Evolutionary conservation across 2,329 filamentous ascomycete species (phyloP).

Genomic region (Xenoacremonium recifei): DNA sequence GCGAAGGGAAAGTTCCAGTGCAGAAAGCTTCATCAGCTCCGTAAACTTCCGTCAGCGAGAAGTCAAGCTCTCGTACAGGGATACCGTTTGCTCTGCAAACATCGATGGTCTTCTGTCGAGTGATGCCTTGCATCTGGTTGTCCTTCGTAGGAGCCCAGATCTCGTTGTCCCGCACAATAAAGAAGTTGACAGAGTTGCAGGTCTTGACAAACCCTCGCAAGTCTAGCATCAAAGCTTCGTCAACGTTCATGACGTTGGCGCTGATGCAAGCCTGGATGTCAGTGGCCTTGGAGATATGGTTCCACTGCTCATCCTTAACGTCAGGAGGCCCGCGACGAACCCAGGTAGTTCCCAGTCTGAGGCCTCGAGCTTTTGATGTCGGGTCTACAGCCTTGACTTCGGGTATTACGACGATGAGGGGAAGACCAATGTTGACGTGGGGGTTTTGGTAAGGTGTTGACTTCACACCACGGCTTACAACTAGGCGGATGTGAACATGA

Average conservation of each 20-base stretch:
- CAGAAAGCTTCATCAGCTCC: constrained; percentile 30
- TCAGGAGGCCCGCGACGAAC: constrained; percentile 29
- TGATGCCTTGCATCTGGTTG: constrained; percentile 32
- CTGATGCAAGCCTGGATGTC: constrained; percentile 30
- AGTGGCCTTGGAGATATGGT: constrained; percentile 31
- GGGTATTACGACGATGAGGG: too few species aligned
- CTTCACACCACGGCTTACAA: constrained; percentile 28
- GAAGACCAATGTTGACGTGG: too few species aligned
- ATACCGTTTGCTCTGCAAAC: constrained; percentile 26
- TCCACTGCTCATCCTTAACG: constrained; percentile 32
- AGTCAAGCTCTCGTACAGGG: constrained; percentile 25
- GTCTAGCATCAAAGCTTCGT: constrained; percentile 30
- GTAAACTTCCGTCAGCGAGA: constrained; percentile 28
- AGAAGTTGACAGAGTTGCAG: constrained; percentile 33
- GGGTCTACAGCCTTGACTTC: constrained; percentile 21
- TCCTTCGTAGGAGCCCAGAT: constrained; percentile 31
- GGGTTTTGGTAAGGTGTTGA: too few species aligned
- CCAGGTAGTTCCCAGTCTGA: constrained; percentile 26
- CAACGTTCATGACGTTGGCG: constrained; percentile 28
- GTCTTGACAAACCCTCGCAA: constrained; percentile 29
- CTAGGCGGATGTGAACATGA: constrained; percentile 28
- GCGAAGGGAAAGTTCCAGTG: constrained; percentile 31
- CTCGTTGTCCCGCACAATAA: constrained; percentile 29
- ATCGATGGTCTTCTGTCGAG: constrained; percentile 29
- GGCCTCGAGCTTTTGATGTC: constrained; percentile 17